Evolutionary conservation across 129 eudicot genomes (phyloP).

Genomic region (Cynara cardunculus): DNA sequence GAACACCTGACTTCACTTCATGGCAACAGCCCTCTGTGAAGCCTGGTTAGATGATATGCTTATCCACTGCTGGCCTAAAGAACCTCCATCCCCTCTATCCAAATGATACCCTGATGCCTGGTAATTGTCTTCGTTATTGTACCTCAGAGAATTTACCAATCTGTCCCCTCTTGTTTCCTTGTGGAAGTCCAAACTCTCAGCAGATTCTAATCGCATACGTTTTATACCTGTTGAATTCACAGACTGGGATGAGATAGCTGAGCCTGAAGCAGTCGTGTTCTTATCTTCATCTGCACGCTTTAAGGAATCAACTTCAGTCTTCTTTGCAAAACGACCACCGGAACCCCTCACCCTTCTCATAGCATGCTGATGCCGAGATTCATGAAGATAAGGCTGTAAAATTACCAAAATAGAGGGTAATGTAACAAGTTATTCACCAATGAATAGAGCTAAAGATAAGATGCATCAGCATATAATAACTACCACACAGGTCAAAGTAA

Average conservation of each 20-base stretch:
- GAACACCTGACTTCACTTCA: conserved; percentile 35
- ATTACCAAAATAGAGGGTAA: background rate
- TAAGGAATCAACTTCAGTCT: conserved; percentile 36
- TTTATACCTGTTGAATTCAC: conserved; percentile 39
- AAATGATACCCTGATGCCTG: conserved; percentile 16
- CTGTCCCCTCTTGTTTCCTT: conserved; percentile 17
- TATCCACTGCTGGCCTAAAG: conserved; percentile 53
- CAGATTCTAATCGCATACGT: conserved; percentile 31
- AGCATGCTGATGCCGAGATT: conserved; percentile 92
- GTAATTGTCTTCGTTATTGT: conserved; percentile 25
- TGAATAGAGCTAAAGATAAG: background rate
- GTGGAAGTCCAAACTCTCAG: conserved; percentile 22
- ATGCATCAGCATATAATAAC: background rate
- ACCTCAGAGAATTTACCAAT: conserved; percentile 24
- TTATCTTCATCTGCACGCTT: conserved; percentile 20
- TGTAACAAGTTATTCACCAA: background rate
- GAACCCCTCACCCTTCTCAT: conserved; percentile 76
- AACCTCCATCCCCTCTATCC: conserved; percentile 33
- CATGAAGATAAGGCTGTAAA: conserved; percentile 89
- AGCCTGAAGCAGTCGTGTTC: conserved; percentile 24
- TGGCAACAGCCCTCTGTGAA: conserved; percentile 52
- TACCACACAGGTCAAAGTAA: background rate
- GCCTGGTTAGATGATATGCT: conserved; percentile 37
- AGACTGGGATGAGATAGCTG: conserved; percentile 27
- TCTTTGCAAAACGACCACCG: conserved; percentile 92